Conservation (phyloP, 768 basidiomycete species). For the Lactifluus hygrophoroides region DNA sequence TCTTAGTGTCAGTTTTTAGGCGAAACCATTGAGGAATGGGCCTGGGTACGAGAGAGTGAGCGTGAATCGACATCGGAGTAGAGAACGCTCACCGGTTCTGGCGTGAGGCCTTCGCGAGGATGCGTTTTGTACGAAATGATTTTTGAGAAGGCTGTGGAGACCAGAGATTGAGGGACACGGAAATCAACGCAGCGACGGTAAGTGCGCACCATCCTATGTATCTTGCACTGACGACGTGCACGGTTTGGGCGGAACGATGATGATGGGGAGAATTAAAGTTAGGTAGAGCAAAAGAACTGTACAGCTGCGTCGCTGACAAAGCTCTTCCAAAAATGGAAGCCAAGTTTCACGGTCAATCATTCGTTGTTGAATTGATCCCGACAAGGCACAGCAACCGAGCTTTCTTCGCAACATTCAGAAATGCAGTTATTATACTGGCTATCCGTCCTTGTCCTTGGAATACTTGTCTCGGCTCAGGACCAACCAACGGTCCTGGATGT, state of each 20-base stretch:
- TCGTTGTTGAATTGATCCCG: background rate
- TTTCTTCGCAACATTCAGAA: conserved; percentile 6
- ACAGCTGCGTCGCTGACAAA: background rate
- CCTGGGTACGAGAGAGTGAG: conserved; percentile 32
- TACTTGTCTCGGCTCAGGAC: conserved; percentile 38
- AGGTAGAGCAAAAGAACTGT: background rate
- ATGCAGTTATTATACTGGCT: conserved; percentile 49
- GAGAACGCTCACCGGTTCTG: conserved; percentile 72
- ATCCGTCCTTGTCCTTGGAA: conserved; percentile 40
- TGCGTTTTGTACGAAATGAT: conserved; percentile 94
- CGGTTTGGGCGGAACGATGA: background rate
- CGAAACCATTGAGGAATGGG: conserved; percentile 99
- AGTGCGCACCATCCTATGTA: conserved; percentile 2
- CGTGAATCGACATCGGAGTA: background rate
- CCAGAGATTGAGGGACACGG: background rate
- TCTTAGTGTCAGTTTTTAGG: conserved; percentile 92
- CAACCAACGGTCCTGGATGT: conserved; percentile 48
- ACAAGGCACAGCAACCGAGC: background rate
- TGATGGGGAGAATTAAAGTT: conserved; percentile 1
- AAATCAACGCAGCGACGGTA: background rate
- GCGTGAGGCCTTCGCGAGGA: conserved; percentile 89
- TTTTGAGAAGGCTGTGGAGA: conserved; percentile 93
- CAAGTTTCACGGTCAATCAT: too few species aligned
- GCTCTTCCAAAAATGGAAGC: background rate
- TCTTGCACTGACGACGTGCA: background rate